Conservation (phyloP, 495 filamentous ascomycete species). For the Neurospora sp. region DNA sequence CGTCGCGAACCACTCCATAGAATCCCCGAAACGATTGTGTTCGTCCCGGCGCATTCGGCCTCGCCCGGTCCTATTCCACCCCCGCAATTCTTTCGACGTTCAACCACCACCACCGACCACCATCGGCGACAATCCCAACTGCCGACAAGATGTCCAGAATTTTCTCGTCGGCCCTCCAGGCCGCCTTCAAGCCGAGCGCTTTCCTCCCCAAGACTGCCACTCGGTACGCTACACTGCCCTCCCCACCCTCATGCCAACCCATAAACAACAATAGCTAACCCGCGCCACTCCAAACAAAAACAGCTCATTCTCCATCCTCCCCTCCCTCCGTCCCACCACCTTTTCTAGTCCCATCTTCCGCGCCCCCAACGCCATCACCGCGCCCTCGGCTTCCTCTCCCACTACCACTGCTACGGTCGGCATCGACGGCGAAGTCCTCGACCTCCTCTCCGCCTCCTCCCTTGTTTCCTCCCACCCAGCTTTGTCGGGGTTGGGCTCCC, state of each 20-base stretch:
- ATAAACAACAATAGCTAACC: neutral
- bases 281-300: neutral
- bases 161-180: conserved; percentile 11
- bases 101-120: neutral
- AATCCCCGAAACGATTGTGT: neutral
- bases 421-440: conserved; percentile 7
- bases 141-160: neutral
- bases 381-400: neutral
- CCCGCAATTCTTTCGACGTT: neutral
- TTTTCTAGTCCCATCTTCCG: conserved; percentile 19
- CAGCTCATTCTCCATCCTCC: conserved; percentile 32
- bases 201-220: conserved; percentile 3
- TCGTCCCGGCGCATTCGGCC: neutral
- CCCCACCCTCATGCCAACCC: neutral
- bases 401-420: conserved; percentile 1
- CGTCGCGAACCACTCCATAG: neutral
- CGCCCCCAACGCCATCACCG: conserved; percentile 3
- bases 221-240: conserved; percentile 9
- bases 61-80: neutral
- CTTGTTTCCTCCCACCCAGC: conserved; percentile 19
- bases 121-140: neutral
- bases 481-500: conserved; percentile 7
- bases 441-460: conserved; percentile 28
- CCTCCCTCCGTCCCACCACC: conserved; percentile 28
- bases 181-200: conserved; percentile 9